phyloP scores from a whole-genome alignment of 306 rosid genomes.

The Citrullus mucosospermus region DNA sequence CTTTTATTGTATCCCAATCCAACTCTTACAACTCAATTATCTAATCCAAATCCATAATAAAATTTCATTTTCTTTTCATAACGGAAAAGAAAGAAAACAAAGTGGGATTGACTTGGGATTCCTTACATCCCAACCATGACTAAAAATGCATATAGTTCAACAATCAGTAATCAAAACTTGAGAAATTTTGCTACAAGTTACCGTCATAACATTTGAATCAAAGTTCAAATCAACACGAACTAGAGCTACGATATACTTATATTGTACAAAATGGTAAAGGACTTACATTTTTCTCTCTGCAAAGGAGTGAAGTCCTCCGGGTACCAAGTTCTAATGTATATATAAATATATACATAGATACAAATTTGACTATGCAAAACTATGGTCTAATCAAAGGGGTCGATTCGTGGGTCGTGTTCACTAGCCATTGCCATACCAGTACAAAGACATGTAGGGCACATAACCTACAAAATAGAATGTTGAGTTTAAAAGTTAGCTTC shows the following conservation, averaged over 20 bases:
- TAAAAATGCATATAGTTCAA: neutral
- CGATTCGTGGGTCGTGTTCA: conserved; percentile 89
- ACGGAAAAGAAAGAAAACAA: neutral
- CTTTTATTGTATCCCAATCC: neutral
- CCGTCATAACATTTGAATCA: neutral
- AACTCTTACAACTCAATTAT: neutral
- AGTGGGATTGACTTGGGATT: neutral
- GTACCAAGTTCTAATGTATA: neutral
- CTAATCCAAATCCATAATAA: neutral
- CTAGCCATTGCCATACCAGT: conserved; percentile 99
- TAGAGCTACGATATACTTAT: neutral
- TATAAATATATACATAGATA: neutral
- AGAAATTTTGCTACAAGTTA: neutral
- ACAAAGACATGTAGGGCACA: conserved; percentile 98
- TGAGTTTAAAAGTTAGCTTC: neutral
- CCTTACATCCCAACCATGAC: neutral
- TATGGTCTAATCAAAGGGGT: conserved; percentile 63
- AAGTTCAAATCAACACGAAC: neutral
- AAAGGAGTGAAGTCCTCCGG: neutral
- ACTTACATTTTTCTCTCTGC: neutral
- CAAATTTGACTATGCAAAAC: neutral
- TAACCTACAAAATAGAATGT: conserved; percentile 44
- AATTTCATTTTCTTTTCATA: neutral
- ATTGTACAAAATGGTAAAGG: neutral
- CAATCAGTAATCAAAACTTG: neutral